Base-by-base conservation (phyloP, 2,329 filamentous ascomycete genomes). In the Talaromyces atroroseus region DNA sequence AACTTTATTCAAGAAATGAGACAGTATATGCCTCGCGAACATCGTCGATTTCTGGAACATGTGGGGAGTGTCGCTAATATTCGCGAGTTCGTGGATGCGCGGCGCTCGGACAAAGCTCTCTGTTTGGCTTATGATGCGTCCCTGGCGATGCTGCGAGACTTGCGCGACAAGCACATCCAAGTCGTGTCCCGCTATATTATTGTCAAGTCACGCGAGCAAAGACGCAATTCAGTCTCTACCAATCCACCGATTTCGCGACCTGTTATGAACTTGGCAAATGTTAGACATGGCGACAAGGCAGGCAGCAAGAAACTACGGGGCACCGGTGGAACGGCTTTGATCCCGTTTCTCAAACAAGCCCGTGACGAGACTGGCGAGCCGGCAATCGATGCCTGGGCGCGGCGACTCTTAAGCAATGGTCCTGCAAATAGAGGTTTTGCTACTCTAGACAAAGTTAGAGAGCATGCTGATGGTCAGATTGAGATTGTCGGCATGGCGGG, bases 1-100 rank as follows among this genome's bases (percentile, higher is more conserved):
- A 95, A 94, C 66, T 99, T 99, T 75, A 92, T 99, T 68, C 85
- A 89, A 67, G 94, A 99, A 62, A 99, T 99, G 94, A 88, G 92
- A 58, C 83, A 83, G 47, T 99, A 99, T 75, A 99, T 99, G 94
- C 94, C 94, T 0, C 92, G 91, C 0, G 84, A 88, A 0, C 94
- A 99, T 68, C 88, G 91, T 3, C 86, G 89, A 42, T 99, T 99
- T 75, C 80, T 99, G 3, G 82, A 88, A 61, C 88, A 95, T 60
- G 86, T 96, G 12, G 80, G 83, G 50, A 78, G 78, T 16, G 85
- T 96, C 3, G 86, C 92, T 63, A 97, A 97, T 67, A 90, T 99
- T 63, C 88, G 90, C 29, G 80, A 87, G 18, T 97, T 87, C 64
- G 92, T 96, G 50, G 82, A 88, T 62, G 71, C 63, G 63, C 82